Evolutionary conservation across 2,329 filamentous ascomycete species (phyloP), one percentile per base, ranked within the genome.

Genomic region (Fusarium siculi): DNA sequence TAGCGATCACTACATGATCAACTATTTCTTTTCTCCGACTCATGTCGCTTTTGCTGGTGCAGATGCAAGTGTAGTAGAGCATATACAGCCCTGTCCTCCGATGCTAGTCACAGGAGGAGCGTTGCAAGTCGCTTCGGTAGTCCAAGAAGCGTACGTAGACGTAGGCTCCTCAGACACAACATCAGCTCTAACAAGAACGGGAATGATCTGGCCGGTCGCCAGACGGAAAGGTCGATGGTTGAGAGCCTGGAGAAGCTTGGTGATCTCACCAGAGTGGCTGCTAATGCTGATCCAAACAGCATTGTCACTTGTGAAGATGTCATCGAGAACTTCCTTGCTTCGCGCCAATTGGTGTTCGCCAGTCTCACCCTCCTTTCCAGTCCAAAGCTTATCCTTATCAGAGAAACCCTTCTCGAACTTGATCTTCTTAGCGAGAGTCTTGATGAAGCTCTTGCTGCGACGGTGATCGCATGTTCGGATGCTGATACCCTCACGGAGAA

Each of bases 401-500:
- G 84, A 78, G 74, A 94, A 93, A 0, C 88, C 89, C 3, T 81
- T 78, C 80, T 93, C 92, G 54, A 93, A 88, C 9, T 74, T 75
- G 76, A 87, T 91, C 3, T 73, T 78, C 0, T 89, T 90, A 54
- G 89, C 89, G 8, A 85, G 82, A 6, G 81, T 69, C 21, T 82
- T 80, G 68, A 93, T 90, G 65, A 85, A 85, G 1, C 86, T 84
- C 75, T 85, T 87, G 74, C 81, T 87, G 28, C 86, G 87, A 15
- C 92, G 85, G 36, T 88, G 85, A 80, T 93, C 90, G 78, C 92
- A 94, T 0, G 91, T 93, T 77, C 93, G 92, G 46, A 90, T 88
- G 60, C 87, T 90, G 62, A 93, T 88, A 5, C 88, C 87, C 80
- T 93, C 92, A 36, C 92, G 86, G 72, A 93, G 83, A 40, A 87